Conservation (phyloP, 768 basidiomycete genomes). For the Suillus tomentosus region DNA sequence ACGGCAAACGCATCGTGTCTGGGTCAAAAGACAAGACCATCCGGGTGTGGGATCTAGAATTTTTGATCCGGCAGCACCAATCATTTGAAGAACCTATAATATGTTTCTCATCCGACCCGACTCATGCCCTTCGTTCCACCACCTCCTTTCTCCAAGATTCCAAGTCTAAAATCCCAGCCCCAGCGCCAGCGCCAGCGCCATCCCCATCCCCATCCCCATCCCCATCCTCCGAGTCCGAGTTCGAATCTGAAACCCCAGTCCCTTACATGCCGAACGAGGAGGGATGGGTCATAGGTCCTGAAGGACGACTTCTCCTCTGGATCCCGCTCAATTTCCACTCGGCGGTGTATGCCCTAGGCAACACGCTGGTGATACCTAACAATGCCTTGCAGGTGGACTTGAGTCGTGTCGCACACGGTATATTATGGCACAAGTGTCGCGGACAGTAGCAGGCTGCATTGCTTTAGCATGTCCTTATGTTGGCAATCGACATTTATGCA, state of each 20-base stretch:
- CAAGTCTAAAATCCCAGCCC: no score
- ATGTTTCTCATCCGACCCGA: no score
- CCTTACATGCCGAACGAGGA: background rate
- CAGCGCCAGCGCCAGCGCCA: no score
- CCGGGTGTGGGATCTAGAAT: background rate
- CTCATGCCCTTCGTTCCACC: no score
- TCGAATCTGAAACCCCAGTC: background rate
- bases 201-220: no score
- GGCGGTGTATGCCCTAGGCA: background rate
- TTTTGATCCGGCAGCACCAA: no score
- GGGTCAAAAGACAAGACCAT: no score
- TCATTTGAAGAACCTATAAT: no score
- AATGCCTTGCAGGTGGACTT: conserved; percentile 4
- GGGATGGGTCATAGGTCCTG: background rate
- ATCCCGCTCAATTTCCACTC: background rate
- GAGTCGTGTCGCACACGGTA: background rate
- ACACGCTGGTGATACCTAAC: background rate
- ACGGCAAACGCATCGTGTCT: no score
- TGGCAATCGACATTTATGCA: background rate
- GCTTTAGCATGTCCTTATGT: background rate
- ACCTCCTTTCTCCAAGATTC: no score
- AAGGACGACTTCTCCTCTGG: conserved; percentile 4
- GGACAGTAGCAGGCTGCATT: no score
- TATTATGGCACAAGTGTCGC: background rate
- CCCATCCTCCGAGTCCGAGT: no score